Evolutionary conservation across 768 basidiomycete genomes (phyloP).

Genomic region (Amanita thiersii): DNA sequence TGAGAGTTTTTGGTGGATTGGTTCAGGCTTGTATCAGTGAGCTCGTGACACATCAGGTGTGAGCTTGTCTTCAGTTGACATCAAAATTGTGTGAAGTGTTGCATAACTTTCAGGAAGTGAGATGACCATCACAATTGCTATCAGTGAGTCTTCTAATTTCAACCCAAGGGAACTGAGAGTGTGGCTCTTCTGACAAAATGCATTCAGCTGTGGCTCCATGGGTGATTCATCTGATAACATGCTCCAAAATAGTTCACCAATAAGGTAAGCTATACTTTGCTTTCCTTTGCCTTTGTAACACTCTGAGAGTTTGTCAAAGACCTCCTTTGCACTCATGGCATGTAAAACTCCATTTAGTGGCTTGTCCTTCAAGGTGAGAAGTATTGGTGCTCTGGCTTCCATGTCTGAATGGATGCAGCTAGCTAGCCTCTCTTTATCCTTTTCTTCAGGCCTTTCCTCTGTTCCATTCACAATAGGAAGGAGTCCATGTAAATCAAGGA

Average conservation of each 20-base stretch:
- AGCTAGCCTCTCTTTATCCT: too few relatives aligned
- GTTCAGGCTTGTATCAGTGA: too few relatives aligned
- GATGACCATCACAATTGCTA: conserved; percentile 4
- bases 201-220: conserved; percentile 12
- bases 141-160: not conserved
- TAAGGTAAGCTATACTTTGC: conserved; percentile 10
- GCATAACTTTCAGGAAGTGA: conserved; percentile 10
- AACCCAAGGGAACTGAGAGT: conserved; percentile 10
- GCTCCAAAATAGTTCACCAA: conserved; percentile 10
- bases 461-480: too few relatives aligned
- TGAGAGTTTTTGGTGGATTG: too few relatives aligned
- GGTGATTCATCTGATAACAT: conserved; percentile 11
- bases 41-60: too few relatives aligned
- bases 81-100: conserved; percentile 11
- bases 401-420: too few relatives aligned
- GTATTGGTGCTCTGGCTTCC: conserved; percentile 12
- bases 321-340: conserved; percentile 8
- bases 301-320: conserved; percentile 11
- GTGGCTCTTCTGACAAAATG: conserved; percentile 11
- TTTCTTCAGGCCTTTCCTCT: too few relatives aligned
- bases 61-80: conserved; percentile 9
- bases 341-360: conserved; percentile 13
- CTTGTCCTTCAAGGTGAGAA: conserved; percentile 13
- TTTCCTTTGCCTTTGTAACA: conserved; percentile 13
- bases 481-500: too few relatives aligned